A percentile compares a stretch with the other conserved stretches of the same genome.
These are phyloP conservation scores for Urochloa ruziziensis DNA, from an alignment of 176 grass and related monocot genomes.

Conservation along the genomic window DNA sequence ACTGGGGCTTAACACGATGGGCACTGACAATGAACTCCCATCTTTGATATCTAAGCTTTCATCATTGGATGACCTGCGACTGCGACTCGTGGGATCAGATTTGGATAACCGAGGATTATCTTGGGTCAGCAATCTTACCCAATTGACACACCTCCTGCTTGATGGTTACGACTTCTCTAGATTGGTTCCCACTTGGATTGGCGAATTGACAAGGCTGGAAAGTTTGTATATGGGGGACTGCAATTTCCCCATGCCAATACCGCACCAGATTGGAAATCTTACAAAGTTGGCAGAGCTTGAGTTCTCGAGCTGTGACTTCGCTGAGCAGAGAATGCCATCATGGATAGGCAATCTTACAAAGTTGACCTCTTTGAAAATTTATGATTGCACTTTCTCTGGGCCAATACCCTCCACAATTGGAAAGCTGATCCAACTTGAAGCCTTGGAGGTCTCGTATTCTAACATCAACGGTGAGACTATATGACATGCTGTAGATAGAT, in stretches of 20 bases:
- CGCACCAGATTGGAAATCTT: background rate
- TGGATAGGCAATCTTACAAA: constrained; percentile 5
- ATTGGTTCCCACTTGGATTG: background rate
- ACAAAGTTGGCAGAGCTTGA: background rate
- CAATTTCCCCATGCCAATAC: background rate
- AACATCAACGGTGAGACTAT: constrained; percentile 14
- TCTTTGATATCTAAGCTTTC: background rate
- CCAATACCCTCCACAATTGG: constrained; percentile 5
- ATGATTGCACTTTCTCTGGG: background rate
- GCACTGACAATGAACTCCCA: background rate
- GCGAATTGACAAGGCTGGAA: background rate
- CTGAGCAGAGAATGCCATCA: background rate
- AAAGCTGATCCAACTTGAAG: background rate
- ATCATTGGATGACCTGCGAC: background rate
- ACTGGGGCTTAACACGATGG: background rate
- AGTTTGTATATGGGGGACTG: background rate
- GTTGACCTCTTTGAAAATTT: background rate
- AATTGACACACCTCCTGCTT: background rate
- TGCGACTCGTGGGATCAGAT: background rate
- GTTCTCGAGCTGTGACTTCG: background rate
- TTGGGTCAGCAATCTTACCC: background rate
- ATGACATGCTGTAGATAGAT: background rate
- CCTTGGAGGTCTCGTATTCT: background rate
- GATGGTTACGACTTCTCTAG: background rate
- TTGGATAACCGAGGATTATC: background rate